Evolutionary conservation across 108 stramenopile genomes (phyloP), one percentile per base, ranked within the genome.

Genomic region (Cylindrotheca closterium): DNA sequence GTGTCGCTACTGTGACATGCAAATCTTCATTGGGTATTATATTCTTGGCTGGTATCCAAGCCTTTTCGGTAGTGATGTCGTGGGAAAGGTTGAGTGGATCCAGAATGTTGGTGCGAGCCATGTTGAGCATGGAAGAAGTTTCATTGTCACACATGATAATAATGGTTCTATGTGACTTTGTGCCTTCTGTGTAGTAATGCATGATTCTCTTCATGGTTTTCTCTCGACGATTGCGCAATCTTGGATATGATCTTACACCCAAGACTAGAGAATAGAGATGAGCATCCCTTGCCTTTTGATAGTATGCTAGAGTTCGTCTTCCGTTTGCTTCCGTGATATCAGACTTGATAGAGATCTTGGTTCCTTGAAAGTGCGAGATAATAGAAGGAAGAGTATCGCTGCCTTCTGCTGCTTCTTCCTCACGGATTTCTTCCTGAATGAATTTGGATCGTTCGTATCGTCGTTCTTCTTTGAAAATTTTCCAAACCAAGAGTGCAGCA

Each of bases 1-100:
- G 82, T 45, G 73, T 66, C 1, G 82, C 82, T 4, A 83, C 59
- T 25, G 82, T 74, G 2, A 80, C 73, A 46, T 83, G 82, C 82
- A 83, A 66, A 55, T 83, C 77, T 50, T 45, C 49, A 24, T 68
- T 47, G 24, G 81, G 81, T 21, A 83, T 78, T 4, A 83, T 55
- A 24, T 67, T 78, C 18, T 67, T 23, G 3, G 63, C 63, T n/a
- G 82, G 82, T 29, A 83, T 80, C 82, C 82, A 83, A 28, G 55
- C 71, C 17, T 58, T 67, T 0, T 42, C 42, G n/a, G 78, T 76
- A 26, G 72, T 52, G 22, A 71, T 65, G 53, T 83, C 82, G 22
- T 29, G 55, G 19, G 55, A 58, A 47, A 74, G 69, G 21, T 78
- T 19, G 42, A 83, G 55, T 0, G 82, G 82, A 19, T 32, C 51